These are phyloP conservation scores for Annulohypoxylon nitens DNA, from an alignment of 495 filamentous ascomycete genomes.

Conservation along the genomic window DNA sequence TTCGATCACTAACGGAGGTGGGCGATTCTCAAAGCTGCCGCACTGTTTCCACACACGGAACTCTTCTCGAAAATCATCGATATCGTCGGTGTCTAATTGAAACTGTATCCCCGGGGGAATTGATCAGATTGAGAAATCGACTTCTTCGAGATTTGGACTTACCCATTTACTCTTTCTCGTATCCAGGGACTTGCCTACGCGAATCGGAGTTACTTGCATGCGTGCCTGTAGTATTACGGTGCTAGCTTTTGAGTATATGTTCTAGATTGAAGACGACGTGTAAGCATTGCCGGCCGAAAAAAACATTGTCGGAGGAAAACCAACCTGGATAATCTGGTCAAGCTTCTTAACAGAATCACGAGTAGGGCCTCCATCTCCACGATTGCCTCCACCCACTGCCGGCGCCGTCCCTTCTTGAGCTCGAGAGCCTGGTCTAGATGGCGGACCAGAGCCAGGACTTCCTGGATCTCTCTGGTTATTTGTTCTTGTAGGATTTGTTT, in stretches of 20 bases:
- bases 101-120: slow-evolving; percentile 68
- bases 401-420: slow-evolving; percentile 54
- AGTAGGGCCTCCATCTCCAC: slow-evolving; percentile 61
- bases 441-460: slow-evolving; percentile 53
- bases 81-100: slow-evolving; percentile 93
- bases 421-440: slow-evolving; percentile 56
- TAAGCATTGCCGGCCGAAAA: slow-evolving; percentile 9
- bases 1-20: slow-evolving; percentile 90
- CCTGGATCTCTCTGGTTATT: slow-evolving; percentile 77
- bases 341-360: slow-evolving; percentile 78
- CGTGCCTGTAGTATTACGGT: slow-evolving; percentile 86
- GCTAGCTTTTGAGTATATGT: slow-evolving; percentile 90
- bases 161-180: slow-evolving; percentile 94
- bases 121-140: slow-evolving; percentile 36
- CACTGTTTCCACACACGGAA: slow-evolving; percentile 82
- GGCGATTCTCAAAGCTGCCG: slow-evolving; percentile 80
- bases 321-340: slow-evolving; percentile 91
- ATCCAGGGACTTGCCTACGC: slow-evolving; percentile 63
- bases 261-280: slow-evolving; percentile 63
- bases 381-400: slow-evolving; percentile 60
- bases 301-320: slow-evolving; percentile 36
- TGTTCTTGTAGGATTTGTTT: slow-evolving; percentile 75
- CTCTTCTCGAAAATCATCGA: slow-evolving; percentile 84
- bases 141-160: slow-evolving; percentile 56
- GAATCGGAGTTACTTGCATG: slow-evolving; percentile 73